phyloP scores from a whole-genome alignment of 495 filamentous ascomycete species.

The Entonaema liquescens region DNA sequence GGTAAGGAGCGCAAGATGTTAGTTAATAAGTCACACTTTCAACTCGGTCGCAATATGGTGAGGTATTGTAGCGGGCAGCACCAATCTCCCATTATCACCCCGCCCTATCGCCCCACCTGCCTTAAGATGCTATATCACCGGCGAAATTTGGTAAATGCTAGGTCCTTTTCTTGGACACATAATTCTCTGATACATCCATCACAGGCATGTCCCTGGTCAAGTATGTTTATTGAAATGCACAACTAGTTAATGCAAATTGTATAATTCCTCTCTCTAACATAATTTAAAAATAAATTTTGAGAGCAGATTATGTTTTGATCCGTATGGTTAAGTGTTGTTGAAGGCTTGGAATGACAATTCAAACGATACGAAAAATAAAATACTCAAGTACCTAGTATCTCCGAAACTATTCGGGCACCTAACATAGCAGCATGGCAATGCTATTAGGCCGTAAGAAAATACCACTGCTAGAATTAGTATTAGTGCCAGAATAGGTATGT shows the following conservation, averaged over 20 bases:
- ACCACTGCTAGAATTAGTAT: neutral
- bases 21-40: conserved; percentile 19
- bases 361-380: neutral
- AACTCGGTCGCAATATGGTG: conserved; percentile 26
- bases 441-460: neutral
- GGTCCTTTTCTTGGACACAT: neutral
- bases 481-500: neutral
- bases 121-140: conserved; percentile 8
- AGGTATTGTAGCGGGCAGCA: conserved; percentile 2
- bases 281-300: neutral
- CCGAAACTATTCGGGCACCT: neutral
- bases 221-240: neutral
- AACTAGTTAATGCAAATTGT: neutral
- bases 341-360: neutral
- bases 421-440: neutral
- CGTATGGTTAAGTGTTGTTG: neutral
- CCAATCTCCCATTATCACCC: conserved; percentile 26
- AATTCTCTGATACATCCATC: neutral
- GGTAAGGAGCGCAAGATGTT: neutral
- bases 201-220: too few relatives aligned
- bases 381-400: neutral
- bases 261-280: neutral
- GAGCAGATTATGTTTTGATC: neutral
- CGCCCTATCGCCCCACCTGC: conserved; percentile 34
- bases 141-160: neutral